A percentile compares a stretch with the other conserved stretches of the same genome.
These are phyloP conservation scores for Tieghemiomyces parasiticus DNA, from an alignment of 192 early-diverging fungal species.

Conservation along the genomic window DNA sequence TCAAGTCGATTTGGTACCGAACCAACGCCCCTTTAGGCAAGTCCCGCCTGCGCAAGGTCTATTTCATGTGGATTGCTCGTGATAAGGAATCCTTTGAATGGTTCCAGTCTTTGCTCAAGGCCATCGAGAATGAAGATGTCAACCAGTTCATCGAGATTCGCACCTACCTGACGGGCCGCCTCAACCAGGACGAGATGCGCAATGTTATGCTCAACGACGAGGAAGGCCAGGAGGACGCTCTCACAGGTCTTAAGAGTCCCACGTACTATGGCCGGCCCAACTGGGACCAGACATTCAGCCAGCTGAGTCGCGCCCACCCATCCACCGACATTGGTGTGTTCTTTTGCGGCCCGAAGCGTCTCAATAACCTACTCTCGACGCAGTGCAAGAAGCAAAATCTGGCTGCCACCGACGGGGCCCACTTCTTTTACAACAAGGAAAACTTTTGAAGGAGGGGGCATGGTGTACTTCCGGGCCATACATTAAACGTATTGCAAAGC, in stretches of 20 bases:
- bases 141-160: conserved; percentile 63
- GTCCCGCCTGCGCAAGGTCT: conserved; percentile 59
- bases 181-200: conserved; percentile 48
- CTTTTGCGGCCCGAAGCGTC: conserved; percentile 68
- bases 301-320: conserved; percentile 42
- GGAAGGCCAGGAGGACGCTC: conserved; percentile 39
- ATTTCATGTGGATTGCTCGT: conserved; percentile 76
- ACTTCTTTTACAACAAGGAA: conserved; percentile 66
- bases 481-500: too few species aligned
- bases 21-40: conserved; percentile 31
- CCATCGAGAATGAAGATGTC: conserved; percentile 63
- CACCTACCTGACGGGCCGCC: conserved; percentile 55
- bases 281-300: conserved; percentile 55
- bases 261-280: conserved; percentile 74
- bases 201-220: conserved; percentile 49
- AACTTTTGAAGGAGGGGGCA: conserved; percentile 16
- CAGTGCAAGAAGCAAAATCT: conserved; percentile 46
- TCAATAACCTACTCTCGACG: conserved; percentile 45
- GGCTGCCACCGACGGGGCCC: conserved; percentile 40
- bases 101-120: conserved; percentile 72
- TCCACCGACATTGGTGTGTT: conserved; percentile 73
- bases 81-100: conserved; percentile 77
- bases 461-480: neutral
- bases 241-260: conserved; percentile 57
- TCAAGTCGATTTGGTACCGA: conserved; percentile 68